Evolutionary conservation across 345 rosid species (phyloP).

Genomic region (Triadica sebifera): DNA sequence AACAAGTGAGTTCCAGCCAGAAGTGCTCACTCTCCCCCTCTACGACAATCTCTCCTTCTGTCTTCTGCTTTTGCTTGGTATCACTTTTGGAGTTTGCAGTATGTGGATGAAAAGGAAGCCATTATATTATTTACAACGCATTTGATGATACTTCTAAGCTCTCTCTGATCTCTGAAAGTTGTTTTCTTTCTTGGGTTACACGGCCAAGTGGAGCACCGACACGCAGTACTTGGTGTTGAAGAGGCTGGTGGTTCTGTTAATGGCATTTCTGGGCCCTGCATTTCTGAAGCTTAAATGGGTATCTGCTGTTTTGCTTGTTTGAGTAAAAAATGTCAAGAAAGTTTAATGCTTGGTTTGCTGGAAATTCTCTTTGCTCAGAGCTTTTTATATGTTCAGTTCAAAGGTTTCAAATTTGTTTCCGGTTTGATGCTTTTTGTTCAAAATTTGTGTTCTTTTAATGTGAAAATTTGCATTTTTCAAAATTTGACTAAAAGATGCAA

Average conservation of each 20-base stretch:
- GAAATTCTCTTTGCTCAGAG: not conserved
- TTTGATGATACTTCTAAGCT: no score
- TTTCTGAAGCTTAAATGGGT: conserved; percentile 24
- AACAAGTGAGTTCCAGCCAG: conserved; percentile 15
- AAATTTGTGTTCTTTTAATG: not conserved
- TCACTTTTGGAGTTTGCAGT: no score
- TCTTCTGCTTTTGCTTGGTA: no score
- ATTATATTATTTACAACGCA: no score
- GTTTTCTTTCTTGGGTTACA: no score
- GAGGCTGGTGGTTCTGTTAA: conserved; percentile 13
- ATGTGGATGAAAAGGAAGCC: no score
- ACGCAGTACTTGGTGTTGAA: conserved; percentile 12
- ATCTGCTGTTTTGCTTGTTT: not conserved
- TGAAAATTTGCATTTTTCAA: not conserved
- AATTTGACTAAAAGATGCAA: no score
- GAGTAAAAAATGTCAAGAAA: conserved; percentile 9
- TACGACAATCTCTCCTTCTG: not conserved
- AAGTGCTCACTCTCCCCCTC: conserved; percentile 5
- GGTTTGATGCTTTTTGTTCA: no score
- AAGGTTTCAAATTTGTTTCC: no score
- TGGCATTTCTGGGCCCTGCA: conserved; percentile 17
- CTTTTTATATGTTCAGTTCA: not conserved
- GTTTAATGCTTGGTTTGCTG: conserved; percentile 20
- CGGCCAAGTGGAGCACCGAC: conserved; percentile 29
- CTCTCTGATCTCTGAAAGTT: no score